Conservation (phyloP, 2,329 filamentous ascomycete species). For the Sarocladiaceae sp. region DNA sequence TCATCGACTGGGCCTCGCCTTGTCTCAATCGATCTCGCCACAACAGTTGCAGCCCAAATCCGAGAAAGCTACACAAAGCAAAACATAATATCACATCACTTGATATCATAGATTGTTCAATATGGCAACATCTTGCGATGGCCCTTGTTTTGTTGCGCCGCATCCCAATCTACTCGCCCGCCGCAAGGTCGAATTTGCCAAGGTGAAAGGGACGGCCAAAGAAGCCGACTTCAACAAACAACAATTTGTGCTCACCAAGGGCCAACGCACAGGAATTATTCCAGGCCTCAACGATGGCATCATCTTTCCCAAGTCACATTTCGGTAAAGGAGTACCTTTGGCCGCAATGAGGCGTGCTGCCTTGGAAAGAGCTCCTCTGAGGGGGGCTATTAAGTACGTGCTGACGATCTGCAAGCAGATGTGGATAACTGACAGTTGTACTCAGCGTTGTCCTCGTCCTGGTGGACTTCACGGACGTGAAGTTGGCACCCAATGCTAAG, state of each 20-base stretch:
- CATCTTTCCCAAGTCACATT: constrained; percentile 5
- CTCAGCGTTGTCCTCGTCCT: constrained; percentile 2
- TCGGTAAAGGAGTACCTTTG: background rate
- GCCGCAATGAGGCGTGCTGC: background rate
- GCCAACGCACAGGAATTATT: background rate
- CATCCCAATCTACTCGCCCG: constrained; percentile 7
- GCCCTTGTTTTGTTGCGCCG: background rate
- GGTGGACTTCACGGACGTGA: constrained; percentile 4
- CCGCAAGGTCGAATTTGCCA: background rate
- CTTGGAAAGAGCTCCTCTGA: background rate
- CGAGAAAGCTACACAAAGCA: no score
- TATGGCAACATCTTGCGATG: background rate
- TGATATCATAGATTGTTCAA: no score
- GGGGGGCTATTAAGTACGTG: constrained; percentile 1
- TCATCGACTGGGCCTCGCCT: no score
- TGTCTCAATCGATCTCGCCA: no score
- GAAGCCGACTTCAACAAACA: constrained; percentile 4
- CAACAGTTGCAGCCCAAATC: no score
- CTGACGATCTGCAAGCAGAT: no score
- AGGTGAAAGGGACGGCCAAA: background rate
- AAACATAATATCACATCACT: no score
- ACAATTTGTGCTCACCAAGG: background rate
- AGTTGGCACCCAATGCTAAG: constrained; percentile 4
- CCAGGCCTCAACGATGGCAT: constrained; percentile 2
- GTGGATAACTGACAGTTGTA: background rate